Evolutionary conservation across 495 filamentous ascomycete species (phyloP).

Genomic region (Penicillium bialowiezense): DNA sequence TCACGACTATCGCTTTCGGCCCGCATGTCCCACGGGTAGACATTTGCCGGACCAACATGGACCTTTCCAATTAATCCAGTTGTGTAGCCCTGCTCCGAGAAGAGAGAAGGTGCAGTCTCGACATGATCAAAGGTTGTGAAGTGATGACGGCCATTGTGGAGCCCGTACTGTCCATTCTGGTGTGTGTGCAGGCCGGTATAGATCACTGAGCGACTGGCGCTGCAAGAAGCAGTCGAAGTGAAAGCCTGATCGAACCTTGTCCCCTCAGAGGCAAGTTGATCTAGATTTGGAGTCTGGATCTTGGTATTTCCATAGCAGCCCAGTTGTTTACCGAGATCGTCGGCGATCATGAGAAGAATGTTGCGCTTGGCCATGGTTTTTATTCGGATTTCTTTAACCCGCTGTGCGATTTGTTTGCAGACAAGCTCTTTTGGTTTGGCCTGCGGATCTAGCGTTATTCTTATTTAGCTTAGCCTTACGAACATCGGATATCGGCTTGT

Average conservation of each 20-base stretch:
- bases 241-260: conserved; percentile 38
- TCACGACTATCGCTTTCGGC: conserved; percentile 37
- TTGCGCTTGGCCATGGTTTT: conserved; percentile 25
- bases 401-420: background rate
- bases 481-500: background rate
- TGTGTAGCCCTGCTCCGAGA: conserved; percentile 32
- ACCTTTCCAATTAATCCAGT: conserved; percentile 47
- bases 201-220: conserved; percentile 40
- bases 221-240: conserved; percentile 46
- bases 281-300: conserved; percentile 37
- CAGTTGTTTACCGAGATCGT: conserved; percentile 40
- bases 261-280: conserved; percentile 35
- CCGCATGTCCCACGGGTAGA: conserved; percentile 41
- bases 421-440: background rate
- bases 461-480: background rate
- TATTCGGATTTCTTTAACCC: no score
- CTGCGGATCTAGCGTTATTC: background rate
- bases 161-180: conserved; percentile 46
- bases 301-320: conserved; percentile 37
- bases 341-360: conserved; percentile 40
- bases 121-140: conserved; percentile 44
- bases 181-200: conserved; percentile 48
- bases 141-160: conserved; percentile 29
- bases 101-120: conserved; percentile 34
- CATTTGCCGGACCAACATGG: conserved; percentile 38